Evolutionary conservation across 2,329 filamentous ascomycete genomes (phyloP).

Genomic region (Mariannaea elegans): DNA sequence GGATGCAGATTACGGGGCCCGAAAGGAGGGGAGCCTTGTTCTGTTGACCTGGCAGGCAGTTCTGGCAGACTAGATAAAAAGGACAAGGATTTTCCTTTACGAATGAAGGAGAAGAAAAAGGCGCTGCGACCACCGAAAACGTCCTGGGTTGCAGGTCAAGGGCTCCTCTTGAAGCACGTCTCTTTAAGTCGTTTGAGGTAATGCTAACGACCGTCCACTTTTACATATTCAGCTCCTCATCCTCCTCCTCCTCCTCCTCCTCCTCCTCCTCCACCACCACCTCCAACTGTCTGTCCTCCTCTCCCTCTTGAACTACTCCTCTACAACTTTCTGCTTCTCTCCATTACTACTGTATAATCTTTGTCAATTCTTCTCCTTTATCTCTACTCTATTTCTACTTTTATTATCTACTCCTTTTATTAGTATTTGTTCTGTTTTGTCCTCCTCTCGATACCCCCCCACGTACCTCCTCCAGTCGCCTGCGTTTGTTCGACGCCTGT

Average conservation of each 20-base stretch:
- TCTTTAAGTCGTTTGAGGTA: not conserved
- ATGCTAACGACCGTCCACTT: slow-evolving; percentile 21
- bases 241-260: slow-evolving; percentile 7
- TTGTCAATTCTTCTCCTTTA: not conserved
- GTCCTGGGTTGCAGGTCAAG: slow-evolving; percentile 34
- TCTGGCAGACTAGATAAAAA: too few relatives aligned
- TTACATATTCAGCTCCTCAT: slow-evolving; percentile 6
- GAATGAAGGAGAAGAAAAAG: slow-evolving; percentile 20
- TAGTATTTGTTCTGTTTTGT: slow-evolving; percentile 20
- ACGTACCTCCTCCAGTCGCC: not conserved
- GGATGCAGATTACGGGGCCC: not conserved
- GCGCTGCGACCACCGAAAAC: slow-evolving; percentile 41
- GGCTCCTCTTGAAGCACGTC: slow-evolving; percentile 26
- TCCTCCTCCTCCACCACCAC: slow-evolving; percentile 14
- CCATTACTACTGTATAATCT: slow-evolving; percentile 21
- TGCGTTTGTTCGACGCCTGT: slow-evolving; percentile 23
- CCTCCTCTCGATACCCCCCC: slow-evolving; percentile 16
- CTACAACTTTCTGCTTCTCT: slow-evolving; percentile 8
- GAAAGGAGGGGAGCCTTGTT: not conserved
- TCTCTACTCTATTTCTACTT: slow-evolving; percentile 21
- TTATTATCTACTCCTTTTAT: slow-evolving; percentile 12
- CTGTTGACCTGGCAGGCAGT: too few relatives aligned
- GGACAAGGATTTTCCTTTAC: slow-evolving; percentile 1
- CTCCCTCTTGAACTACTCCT: slow-evolving; percentile 8
- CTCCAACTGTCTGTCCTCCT: slow-evolving; percentile 4